Evolutionary conservation across 495 filamentous ascomycete species (phyloP).

Genomic region (Sordaria brevicollis): DNA sequence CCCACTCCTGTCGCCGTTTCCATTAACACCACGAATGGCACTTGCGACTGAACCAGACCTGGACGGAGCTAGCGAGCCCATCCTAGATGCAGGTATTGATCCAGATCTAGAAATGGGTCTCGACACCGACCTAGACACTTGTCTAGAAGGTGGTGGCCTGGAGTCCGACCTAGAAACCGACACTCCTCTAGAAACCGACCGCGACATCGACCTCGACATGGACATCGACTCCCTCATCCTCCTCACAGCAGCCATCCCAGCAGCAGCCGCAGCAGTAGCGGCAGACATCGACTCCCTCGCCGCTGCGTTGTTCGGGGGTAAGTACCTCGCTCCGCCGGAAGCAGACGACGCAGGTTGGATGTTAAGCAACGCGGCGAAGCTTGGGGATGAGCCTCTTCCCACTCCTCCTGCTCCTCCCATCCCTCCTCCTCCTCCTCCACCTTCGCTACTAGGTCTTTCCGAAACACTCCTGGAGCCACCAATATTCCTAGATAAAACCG

Average conservation of each 20-base stretch:
- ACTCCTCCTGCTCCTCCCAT: no score
- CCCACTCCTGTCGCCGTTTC: not conserved
- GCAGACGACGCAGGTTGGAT: not conserved
- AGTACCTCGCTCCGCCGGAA: not conserved
- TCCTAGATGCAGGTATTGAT: no score
- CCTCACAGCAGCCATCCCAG: not conserved
- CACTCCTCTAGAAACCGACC: not conserved
- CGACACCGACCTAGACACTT: no score
- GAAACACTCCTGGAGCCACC: not conserved
- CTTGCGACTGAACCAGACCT: no score
- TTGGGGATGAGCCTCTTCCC: not conserved
- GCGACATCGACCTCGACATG: not conserved
- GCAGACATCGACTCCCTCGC: not conserved
- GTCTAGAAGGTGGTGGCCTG: no score
- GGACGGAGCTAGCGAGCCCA: no score
- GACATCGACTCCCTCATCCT: not conserved
- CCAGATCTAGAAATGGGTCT: no score
- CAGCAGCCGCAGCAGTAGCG: no score
- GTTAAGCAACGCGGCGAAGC: not conserved
- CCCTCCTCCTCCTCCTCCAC: not conserved
- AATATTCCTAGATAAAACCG: no score
- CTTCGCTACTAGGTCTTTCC: no score
- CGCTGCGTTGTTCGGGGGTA: not conserved
- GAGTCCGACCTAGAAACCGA: no score
- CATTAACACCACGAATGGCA: not conserved